These are phyloP conservation scores for Omphalea diandra DNA, from an alignment of 441 rosid genomes.

Conservation along the genomic window DNA sequence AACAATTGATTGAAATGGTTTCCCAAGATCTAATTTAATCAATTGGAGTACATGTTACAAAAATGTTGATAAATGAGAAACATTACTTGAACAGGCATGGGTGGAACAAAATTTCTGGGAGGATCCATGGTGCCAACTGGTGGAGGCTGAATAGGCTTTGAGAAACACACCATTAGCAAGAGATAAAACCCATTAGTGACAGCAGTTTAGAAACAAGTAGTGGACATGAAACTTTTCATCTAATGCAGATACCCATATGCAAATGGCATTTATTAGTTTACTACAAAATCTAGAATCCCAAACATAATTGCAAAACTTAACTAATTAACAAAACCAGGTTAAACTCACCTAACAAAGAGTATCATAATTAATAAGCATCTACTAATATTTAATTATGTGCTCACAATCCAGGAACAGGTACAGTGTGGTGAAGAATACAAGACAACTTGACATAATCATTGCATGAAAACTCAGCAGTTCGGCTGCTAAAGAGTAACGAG, in stretches of 20 bases:
- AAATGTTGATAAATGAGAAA: conserved; percentile 23
- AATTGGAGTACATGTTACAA: conserved; percentile 4
- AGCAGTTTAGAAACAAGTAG: conserved; percentile 9
- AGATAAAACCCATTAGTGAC: conserved; percentile 19
- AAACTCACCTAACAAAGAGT: not conserved
- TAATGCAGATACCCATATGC: not conserved
- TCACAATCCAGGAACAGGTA: too few species aligned
- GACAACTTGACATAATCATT: not conserved
- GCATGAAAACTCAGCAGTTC: not conserved
- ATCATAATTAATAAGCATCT: not conserved
- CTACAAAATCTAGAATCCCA: conserved; percentile 6
- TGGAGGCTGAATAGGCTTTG: conserved; percentile 64
- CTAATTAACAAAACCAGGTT: conserved; percentile 4
- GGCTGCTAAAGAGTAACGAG: not conserved
- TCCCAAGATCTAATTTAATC: conserved; percentile 14
- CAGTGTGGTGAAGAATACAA: not conserved
- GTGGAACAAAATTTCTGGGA: conserved; percentile 61
- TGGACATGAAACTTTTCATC: not conserved
- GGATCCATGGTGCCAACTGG: conserved; percentile 56
- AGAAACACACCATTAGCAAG: conserved; percentile 10
- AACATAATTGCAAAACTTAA: conserved; percentile 7
- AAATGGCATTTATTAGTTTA: conserved; percentile 9
- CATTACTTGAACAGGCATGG: conserved; percentile 71
- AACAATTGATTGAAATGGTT: conserved; percentile 11
- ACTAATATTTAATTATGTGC: not conserved